These are phyloP conservation scores for Diospyros kaki DNA, from an alignment of 148 eudicot species.

Conservation along the genomic window DNA sequence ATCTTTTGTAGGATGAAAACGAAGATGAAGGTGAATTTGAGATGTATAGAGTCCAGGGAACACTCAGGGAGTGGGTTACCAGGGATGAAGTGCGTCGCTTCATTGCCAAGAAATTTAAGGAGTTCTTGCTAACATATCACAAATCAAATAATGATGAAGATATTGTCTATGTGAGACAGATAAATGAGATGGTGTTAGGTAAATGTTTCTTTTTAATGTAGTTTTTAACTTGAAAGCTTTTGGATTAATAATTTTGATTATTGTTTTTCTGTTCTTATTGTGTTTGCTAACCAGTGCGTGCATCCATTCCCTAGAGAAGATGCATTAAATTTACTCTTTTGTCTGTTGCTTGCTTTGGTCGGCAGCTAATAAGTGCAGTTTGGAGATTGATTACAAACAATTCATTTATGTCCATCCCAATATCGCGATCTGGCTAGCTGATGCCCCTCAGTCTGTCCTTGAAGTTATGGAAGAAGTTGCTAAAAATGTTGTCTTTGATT, in stretches of 20 bases:
- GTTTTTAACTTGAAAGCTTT: background rate
- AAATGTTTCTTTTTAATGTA: background rate
- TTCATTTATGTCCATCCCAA: conserved; percentile 81
- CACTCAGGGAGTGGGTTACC: conserved; percentile 95
- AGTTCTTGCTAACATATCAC: conserved; percentile 67
- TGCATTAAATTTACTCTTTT: background rate
- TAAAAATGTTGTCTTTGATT: conserved; percentile 70
- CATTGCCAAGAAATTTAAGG: conserved; percentile 84
- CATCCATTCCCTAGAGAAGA: background rate
- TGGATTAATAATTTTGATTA: background rate
- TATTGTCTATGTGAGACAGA: conserved; percentile 62
- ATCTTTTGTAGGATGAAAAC: conserved; percentile 60
- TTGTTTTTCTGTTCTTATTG: background rate
- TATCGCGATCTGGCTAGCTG: conserved; percentile 97
- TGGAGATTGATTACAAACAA: conserved; percentile 90
- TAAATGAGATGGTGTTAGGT: conserved; percentile 97
- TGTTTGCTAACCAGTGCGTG: background rate
- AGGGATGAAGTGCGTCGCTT: conserved; percentile 98
- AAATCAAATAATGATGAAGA: conserved; percentile 66
- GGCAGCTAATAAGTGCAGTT: conserved; percentile 92
- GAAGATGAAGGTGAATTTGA: conserved; percentile 81
- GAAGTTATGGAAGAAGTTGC: conserved; percentile 99
- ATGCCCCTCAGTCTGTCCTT: conserved; percentile 95
- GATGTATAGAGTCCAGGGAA: conserved; percentile 92
- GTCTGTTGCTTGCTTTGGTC: conserved; percentile 9